Conservation (phyloP, 1,284 basidiomycete genomes). For the Boletus mariae region DNA sequence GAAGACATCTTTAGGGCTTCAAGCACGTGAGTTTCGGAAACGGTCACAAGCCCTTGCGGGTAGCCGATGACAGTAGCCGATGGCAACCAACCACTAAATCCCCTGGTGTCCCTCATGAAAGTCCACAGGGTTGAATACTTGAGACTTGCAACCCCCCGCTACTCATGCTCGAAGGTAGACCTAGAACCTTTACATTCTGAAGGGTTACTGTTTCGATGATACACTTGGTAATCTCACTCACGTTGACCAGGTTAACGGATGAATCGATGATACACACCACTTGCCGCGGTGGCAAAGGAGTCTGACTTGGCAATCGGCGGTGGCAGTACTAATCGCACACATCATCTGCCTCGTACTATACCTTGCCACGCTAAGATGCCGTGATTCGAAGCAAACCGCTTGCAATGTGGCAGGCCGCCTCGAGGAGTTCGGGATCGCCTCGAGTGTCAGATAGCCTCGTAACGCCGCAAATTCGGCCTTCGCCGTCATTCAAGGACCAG, state of each 20-base stretch:
- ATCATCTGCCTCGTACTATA: neutral
- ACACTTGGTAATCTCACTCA: neutral
- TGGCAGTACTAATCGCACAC: neutral
- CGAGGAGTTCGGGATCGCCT: neutral
- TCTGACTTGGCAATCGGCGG: neutral
- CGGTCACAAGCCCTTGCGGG: neutral
- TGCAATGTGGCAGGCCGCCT: neutral
- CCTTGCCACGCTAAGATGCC: neutral
- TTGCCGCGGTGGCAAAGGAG: neutral
- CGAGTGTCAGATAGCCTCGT: neutral
- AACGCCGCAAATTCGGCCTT: neutral
- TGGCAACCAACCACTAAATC: neutral
- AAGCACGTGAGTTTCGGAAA: neutral
- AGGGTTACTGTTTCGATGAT: neutral
- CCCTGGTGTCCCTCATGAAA: neutral
- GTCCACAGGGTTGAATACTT: neutral
- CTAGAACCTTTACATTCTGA: neutral
- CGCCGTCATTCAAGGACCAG: neutral
- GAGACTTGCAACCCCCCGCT: neutral
- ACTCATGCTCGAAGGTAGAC: neutral
- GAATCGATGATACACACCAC: neutral
- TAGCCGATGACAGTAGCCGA: neutral
- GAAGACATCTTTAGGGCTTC: slow-evolving; percentile 3
- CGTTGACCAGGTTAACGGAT: neutral
- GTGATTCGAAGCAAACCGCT: neutral